Percentiles rank a stretch among this genome's conserved stretches.
Conservation (phyloP, 352 stramenopile genomes). For the Elongisporangium prolatum region DNA sequence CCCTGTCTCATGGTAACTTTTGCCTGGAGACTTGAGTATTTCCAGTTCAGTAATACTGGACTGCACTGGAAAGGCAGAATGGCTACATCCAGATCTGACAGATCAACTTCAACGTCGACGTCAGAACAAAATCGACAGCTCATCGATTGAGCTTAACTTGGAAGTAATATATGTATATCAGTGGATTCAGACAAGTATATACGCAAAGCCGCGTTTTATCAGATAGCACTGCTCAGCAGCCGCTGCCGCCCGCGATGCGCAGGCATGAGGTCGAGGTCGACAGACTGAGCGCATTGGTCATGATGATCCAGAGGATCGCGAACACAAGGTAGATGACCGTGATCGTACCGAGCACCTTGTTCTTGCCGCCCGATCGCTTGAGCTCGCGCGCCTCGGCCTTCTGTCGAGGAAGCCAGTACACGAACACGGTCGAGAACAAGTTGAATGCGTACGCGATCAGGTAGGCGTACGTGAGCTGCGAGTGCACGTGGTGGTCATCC, state of each 20-base stretch:
- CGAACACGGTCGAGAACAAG: slow-evolving; percentile 36
- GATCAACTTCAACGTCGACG: too few relatives aligned
- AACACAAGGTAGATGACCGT: slow-evolving; percentile 36
- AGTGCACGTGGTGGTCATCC: slow-evolving; percentile 32
- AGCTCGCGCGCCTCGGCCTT: slow-evolving; percentile 44
- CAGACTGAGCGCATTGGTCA: slow-evolving; percentile 55
- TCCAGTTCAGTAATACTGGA: too few relatives aligned
- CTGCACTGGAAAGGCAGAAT: too few relatives aligned
- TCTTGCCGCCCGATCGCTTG: slow-evolving; percentile 34
- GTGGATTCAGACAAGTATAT: too few relatives aligned
- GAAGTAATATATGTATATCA: too few relatives aligned
- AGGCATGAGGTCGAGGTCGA: slow-evolving; percentile 48
- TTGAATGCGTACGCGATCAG: slow-evolving; percentile 56
- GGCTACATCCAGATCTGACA: too few relatives aligned
- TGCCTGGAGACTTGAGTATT: too few relatives aligned
- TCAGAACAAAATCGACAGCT: too few relatives aligned
- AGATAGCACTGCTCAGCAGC: slow-evolving; percentile 19
- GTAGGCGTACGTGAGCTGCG: slow-evolving; percentile 47
- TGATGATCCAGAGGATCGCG: slow-evolving; percentile 50
- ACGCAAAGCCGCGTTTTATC: too few relatives aligned
- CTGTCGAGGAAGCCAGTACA: slow-evolving; percentile 42
- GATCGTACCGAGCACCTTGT: slow-evolving; percentile 27
- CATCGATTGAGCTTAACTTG: too few relatives aligned
- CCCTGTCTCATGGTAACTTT: too few relatives aligned
- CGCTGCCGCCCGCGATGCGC: slow-evolving; percentile 38